Percentiles rank a stretch among this genome's conserved stretches.
Conservation (phyloP, 2,329 filamentous ascomycete genomes). For the Fusarium sp. region DNA sequence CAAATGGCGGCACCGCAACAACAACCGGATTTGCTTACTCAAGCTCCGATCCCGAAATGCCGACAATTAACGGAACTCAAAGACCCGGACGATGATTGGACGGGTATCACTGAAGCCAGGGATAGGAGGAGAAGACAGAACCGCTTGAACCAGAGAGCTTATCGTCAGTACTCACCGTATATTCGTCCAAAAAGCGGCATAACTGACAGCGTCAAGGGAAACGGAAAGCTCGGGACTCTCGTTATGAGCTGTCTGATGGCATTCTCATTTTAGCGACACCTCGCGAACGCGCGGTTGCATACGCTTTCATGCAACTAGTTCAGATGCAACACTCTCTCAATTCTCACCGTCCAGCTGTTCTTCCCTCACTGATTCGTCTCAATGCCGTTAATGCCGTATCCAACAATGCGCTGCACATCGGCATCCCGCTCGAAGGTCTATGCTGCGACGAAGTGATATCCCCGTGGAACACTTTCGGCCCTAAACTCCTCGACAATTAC, state of each 20-base stretch:
- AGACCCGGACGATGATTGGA: slow-evolving; percentile 41
- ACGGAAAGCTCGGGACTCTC: slow-evolving; percentile 24
- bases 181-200: not conserved
- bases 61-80: slow-evolving; percentile 26
- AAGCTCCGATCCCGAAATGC: slow-evolving; percentile 6
- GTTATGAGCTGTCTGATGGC: slow-evolving; percentile 4
- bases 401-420: slow-evolving; percentile 26
- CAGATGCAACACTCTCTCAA: slow-evolving; percentile 37
- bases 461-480: slow-evolving; percentile 26
- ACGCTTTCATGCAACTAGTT: slow-evolving; percentile 36
- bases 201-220: slow-evolving; percentile 21
- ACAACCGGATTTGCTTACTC: slow-evolving; percentile 9
- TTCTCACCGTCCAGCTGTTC: slow-evolving; percentile 12
- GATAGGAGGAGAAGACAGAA: slow-evolving; percentile 42
- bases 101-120: slow-evolving; percentile 35
- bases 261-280: slow-evolving; percentile 13
- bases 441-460: slow-evolving; percentile 38
- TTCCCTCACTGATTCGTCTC: slow-evolving; percentile 39
- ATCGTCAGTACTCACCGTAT: slow-evolving; percentile 29
- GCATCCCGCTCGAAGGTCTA: slow-evolving; percentile 28
- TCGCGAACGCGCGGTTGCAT: slow-evolving; percentile 19
- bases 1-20: slow-evolving; percentile 14
- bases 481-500: not conserved
- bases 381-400: slow-evolving; percentile 39
- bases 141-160: slow-evolving; percentile 41